A percentile compares a stretch with the other conserved stretches of the same genome.
Evolutionary conservation across 2,329 filamentous ascomycete species (phyloP).

Genomic region (Hypoxylon sp.): DNA sequence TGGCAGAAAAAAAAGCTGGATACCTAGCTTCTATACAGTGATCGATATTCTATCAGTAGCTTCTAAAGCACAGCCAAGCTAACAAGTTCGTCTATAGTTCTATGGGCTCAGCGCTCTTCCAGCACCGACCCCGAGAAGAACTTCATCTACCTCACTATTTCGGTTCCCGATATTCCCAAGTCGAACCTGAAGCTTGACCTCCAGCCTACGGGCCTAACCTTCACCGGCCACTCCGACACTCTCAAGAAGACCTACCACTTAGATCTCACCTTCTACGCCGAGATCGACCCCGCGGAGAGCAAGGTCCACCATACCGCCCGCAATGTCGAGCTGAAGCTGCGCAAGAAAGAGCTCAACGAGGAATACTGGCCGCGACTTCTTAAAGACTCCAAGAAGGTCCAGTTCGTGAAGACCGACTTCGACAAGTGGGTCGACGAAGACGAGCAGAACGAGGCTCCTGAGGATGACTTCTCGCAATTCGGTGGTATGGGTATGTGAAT

Average conservation of each 20-base stretch:
- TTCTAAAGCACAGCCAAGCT: constrained; percentile 34
- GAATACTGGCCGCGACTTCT: constrained; percentile 97
- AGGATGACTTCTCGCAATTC: constrained; percentile 82
- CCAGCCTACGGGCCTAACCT: constrained; percentile 81
- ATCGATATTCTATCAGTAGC: not conserved
- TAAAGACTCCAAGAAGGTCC: constrained; percentile 89
- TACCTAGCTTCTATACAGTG: not conserved
- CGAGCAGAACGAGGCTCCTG: constrained; percentile 91
- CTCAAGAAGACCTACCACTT: constrained; percentile 91
- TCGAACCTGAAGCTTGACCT: constrained; percentile 86
- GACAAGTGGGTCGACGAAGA: constrained; percentile 99
- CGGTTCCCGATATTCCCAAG: constrained; percentile 85
- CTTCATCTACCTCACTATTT: constrained; percentile 93
- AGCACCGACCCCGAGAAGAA: constrained; percentile 86
- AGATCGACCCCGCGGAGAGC: constrained; percentile 88
- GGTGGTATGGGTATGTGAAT: constrained; percentile 73
- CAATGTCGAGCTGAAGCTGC: constrained; percentile 89
- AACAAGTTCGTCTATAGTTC: constrained; percentile 70
- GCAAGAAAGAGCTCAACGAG: constrained; percentile 96
- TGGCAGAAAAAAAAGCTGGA: not conserved
- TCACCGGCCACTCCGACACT: constrained; percentile 85
- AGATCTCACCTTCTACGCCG: constrained; percentile 87
- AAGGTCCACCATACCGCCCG: constrained; percentile 91
- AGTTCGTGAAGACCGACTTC: constrained; percentile 99
- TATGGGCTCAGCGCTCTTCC: constrained; percentile 98